Conservation (phyloP, 805 yeast genomes). For the Candida gorgasii region DNA sequence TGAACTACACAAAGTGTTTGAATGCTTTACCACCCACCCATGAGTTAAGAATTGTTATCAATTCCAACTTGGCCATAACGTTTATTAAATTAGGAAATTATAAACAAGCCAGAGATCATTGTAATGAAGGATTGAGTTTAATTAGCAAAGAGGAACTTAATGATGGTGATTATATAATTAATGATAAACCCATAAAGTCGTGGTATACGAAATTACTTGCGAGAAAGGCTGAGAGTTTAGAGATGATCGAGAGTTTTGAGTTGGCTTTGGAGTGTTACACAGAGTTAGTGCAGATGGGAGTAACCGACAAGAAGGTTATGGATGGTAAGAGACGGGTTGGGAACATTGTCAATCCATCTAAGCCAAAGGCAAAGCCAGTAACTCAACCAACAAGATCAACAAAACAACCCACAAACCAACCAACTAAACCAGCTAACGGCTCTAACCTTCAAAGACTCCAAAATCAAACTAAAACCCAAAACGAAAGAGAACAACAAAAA, state of each 20-base stretch:
- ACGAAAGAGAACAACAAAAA: constrained; percentile 33
- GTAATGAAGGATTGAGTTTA: constrained; percentile 48
- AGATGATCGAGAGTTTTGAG: constrained; percentile 68
- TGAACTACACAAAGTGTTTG: constrained; percentile 53
- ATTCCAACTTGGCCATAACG: constrained; percentile 71
- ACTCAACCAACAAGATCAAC: too few relatives aligned
- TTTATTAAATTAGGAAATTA: constrained; percentile 70
- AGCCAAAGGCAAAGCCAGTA: constrained; percentile 8
- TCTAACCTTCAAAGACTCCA: constrained; percentile 49
- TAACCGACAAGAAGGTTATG: constrained; percentile 59
- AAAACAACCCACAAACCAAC: too few relatives aligned
- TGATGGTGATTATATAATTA: constrained; percentile 31
- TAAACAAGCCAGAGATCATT: constrained; percentile 46
- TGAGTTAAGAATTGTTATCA: constrained; percentile 62
- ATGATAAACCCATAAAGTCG: constrained; percentile 57
- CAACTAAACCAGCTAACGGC: too few relatives aligned
- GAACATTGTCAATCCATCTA: constrained; percentile 57
- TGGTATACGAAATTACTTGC: constrained; percentile 73
- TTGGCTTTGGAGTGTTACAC: constrained; percentile 66
- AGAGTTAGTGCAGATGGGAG: constrained; percentile 62
- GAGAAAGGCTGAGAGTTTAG: constrained; percentile 82
- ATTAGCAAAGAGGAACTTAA: constrained; percentile 27
- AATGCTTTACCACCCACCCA: constrained; percentile 61
- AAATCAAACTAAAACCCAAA: constrained; percentile 46
- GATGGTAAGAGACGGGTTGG: constrained; percentile 84